Conservation (phyloP, 2,329 filamentous ascomycete genomes). For the Scedosporium minutisporum region DNA sequence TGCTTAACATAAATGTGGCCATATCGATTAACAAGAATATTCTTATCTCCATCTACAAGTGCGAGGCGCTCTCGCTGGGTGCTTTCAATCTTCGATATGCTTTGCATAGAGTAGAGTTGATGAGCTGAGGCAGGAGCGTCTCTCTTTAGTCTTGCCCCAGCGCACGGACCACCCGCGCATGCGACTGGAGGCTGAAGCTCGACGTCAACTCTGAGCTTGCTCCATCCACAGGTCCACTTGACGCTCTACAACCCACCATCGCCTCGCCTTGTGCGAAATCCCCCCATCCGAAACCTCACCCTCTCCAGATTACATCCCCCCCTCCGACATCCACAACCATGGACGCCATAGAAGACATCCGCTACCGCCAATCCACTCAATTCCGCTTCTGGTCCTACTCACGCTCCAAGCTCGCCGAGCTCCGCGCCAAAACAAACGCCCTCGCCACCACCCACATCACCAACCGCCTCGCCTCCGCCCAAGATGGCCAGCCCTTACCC, state of each 20-base stretch:
- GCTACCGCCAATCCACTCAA: slow-evolving; percentile 84
- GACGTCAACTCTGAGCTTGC: not conserved
- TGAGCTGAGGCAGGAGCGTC: too few species aligned
- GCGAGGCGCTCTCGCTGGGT: too few species aligned
- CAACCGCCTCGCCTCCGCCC: slow-evolving; percentile 28
- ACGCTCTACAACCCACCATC: not conserved
- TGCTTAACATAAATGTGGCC: too few species aligned
- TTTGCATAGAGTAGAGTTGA: too few species aligned
- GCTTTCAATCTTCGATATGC: too few species aligned
- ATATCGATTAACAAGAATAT: too few species aligned
- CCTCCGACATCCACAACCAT: not conserved
- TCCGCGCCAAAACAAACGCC: slow-evolving; percentile 70
- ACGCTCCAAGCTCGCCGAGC: slow-evolving; percentile 55
- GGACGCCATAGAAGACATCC: slow-evolving; percentile 59
- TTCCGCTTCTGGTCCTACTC: slow-evolving; percentile 91
- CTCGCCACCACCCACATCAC: slow-evolving; percentile 57
- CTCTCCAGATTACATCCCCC: not conserved
- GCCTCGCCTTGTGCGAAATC: not conserved
- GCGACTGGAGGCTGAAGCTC: not conserved
- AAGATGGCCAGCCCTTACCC: slow-evolving; percentile 38
- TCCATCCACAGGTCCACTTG: not conserved
- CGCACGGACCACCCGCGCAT: not conserved
- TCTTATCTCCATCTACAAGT: too few species aligned
- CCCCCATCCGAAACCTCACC: not conserved
- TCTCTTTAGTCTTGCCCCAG: too few species aligned